Base-by-base conservation (phyloP, 1,284 basidiomycete species). In the Chondrostereum purpureum region DNA sequence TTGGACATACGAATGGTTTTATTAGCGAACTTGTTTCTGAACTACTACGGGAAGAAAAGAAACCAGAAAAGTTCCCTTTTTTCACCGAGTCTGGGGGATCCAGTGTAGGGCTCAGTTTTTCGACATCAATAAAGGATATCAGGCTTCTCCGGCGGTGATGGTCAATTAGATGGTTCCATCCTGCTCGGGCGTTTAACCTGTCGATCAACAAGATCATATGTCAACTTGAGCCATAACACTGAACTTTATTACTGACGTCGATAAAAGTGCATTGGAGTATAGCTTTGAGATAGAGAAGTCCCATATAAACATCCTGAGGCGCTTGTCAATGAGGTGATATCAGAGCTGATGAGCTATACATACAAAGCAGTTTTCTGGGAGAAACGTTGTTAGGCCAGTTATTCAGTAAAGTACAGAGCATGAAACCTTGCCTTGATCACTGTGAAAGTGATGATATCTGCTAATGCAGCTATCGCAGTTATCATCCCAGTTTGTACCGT, bases 401-500 rank as follows among this genome's bases (percentile, higher is more conserved):
- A 5, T 10, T 10, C 13, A 14, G 5, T 22, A 19, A 17, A 40
- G 16, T 22, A 22, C 11, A 17, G 19, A 10, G 11, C 5, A 19
- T 20, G 11, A 40, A 13, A 5, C 20, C 39, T 21, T 23, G 23
- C 39, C 12, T 2, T 2, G 23, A 41, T 4, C 4, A 13, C 39
- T 21, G 23, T n/a, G 21, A 41, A 41, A 4, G 21, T 3, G 13
- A 41, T 17, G 2, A 41, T n/a, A 41, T 41, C 39, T 23, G 21
- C 17, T 2, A n/a, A n/a, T 13, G 39, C 39, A 10, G 12, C 17
- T 12, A n/a, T 23, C 10, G 39, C 16, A 2, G 22, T 20, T 2
- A 41, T 21, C 14, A 23, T n/a, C 11, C 39, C 39, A 19, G 39
- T 41, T 23, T 41, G 18, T n/a, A 41, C 22, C 11, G 39, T 41